These are phyloP conservation scores for Balansia obtecta DNA, from an alignment of 2,329 filamentous ascomycete genomes.

Conservation along the genomic window DNA sequence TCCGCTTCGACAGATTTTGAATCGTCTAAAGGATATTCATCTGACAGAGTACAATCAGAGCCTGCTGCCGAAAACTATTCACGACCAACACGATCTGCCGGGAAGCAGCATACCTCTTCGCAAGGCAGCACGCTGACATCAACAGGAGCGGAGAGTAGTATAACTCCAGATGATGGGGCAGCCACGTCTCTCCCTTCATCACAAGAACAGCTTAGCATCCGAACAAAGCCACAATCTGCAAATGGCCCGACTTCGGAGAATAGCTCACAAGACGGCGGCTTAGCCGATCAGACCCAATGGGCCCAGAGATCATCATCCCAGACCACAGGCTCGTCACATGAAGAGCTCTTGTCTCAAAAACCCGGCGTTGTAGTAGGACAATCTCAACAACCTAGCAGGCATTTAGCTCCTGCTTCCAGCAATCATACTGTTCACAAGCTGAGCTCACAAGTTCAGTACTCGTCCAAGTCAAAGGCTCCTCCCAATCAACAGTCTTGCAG, in stretches of 20 bases:
- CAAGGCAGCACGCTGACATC: constrained; percentile 29
- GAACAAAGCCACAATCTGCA: constrained; percentile 22
- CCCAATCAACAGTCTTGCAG: constrained; percentile 13
- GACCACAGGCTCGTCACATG: constrained; percentile 25
- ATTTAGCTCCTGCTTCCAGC: constrained; percentile 1
- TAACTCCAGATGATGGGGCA: constrained; percentile 20
- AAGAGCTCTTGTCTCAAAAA: constrained; percentile 9
- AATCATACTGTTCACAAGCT: not conserved
- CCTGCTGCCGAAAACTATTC: constrained; percentile 52
- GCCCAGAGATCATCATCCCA: constrained; percentile 46
- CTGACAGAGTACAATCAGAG: constrained; percentile 59
- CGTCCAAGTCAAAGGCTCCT: constrained; percentile 3
- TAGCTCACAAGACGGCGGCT: constrained; percentile 42
- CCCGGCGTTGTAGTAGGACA: constrained; percentile 22
- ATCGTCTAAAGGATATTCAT: constrained; percentile 34
- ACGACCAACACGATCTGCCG: constrained; percentile 35
- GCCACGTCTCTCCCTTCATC: constrained; percentile 12
- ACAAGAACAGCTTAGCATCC: constrained; percentile 21
- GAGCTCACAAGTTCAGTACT: constrained; percentile 7
- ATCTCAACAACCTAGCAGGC: constrained; percentile 14
- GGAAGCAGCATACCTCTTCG: constrained; percentile 23
- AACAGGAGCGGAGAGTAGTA: constrained; percentile 29
- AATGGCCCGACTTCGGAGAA: constrained; percentile 30
- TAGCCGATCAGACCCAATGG: constrained; percentile 22
- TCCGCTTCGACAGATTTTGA: constrained; percentile 25